A percentile compares a stretch with the other conserved stretches of the same genome.
Evolutionary conservation across 73 alveolate genomes (phyloP).

Genomic region (Blepharisma japonicum): DNA sequence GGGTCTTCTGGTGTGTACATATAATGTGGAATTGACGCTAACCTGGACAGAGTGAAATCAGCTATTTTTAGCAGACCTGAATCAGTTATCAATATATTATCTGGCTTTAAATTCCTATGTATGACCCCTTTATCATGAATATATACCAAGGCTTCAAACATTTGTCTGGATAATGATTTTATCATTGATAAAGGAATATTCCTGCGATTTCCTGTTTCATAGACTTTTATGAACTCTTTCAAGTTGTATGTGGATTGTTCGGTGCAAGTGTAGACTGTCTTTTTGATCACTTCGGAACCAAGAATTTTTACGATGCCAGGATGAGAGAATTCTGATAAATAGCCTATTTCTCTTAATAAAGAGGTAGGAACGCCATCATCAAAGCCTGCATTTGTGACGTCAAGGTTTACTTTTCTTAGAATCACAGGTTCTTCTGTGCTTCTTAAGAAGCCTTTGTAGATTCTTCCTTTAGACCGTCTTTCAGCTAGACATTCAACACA

Average conservation of each 20-base stretch:
- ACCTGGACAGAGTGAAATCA: constrained; percentile 93
- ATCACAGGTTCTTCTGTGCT: constrained; percentile 43
- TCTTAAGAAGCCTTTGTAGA: constrained; percentile 54
- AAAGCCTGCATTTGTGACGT: constrained; percentile 81
- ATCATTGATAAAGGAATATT: background rate
- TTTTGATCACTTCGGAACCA: constrained; percentile 10
- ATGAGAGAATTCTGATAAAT: constrained; percentile 37
- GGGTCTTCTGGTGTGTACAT: constrained; percentile 98
- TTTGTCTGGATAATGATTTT: constrained; percentile 35
- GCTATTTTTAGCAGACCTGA: constrained; percentile 74
- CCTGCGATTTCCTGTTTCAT: constrained; percentile 8
- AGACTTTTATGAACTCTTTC: constrained; percentile 50
- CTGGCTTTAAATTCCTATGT: constrained; percentile 96
- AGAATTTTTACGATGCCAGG: constrained; percentile 43
- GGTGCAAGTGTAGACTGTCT: constrained; percentile 38
- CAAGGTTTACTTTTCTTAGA: constrained; percentile 64
- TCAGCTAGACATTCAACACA: constrained; percentile 38
- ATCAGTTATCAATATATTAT: constrained; percentile 79
- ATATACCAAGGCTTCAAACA: constrained; percentile 55
- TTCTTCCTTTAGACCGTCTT: constrained; percentile 76
- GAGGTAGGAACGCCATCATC: constrained; percentile 93
- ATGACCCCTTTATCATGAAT: constrained; percentile 75
- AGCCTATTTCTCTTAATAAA: constrained; percentile 77
- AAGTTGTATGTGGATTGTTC: constrained; percentile 53
- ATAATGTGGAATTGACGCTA: constrained; percentile 71